Evolutionary conservation across 2,329 filamentous ascomycete species (phyloP).

Genomic region (Corinectria fuckeliana): DNA sequence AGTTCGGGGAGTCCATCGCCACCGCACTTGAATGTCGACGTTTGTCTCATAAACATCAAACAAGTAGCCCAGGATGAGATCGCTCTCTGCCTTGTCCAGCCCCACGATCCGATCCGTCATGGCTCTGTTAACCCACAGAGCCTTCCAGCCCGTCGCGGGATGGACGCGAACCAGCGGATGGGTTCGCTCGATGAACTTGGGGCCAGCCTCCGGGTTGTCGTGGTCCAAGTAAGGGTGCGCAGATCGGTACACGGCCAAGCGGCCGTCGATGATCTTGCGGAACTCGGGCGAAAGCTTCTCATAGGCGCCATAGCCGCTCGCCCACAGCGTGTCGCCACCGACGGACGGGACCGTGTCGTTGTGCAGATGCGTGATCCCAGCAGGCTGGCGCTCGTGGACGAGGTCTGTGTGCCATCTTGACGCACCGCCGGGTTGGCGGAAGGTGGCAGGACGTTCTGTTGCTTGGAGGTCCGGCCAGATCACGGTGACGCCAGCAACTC

Average conservation of each 20-base stretch:
- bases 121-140: slow-evolving; percentile 73
- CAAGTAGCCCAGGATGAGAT: slow-evolving; percentile 70
- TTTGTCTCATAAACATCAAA: slow-evolving; percentile 73
- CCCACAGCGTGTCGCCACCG: slow-evolving; percentile 77
- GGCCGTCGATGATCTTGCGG: slow-evolving; percentile 73
- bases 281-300: slow-evolving; percentile 76
- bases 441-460: slow-evolving; percentile 65
- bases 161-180: slow-evolving; percentile 75
- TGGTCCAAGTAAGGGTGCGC: slow-evolving; percentile 73
- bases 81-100: slow-evolving; percentile 72
- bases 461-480: slow-evolving; percentile 75
- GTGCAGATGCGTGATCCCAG: slow-evolving; percentile 73
- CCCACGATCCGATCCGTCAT: slow-evolving; percentile 75
- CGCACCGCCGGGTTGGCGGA: slow-evolving; percentile 71
- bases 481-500: slow-evolving; percentile 67
- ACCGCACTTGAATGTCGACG: slow-evolving; percentile 74
- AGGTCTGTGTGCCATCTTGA: slow-evolving; percentile 75
- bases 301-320: slow-evolving; percentile 73
- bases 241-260: slow-evolving; percentile 67
- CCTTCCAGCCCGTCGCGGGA: slow-evolving; percentile 77
- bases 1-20: slow-evolving; percentile 72
- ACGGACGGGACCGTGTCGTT: slow-evolving; percentile 70
- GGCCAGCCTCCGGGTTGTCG: slow-evolving; percentile 64
- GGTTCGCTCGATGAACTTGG: slow-evolving; percentile 69
- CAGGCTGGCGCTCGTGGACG: slow-evolving; percentile 73